Base-by-base conservation (phyloP, 306 rosid genomes). In the Cajanus cajan region DNA sequence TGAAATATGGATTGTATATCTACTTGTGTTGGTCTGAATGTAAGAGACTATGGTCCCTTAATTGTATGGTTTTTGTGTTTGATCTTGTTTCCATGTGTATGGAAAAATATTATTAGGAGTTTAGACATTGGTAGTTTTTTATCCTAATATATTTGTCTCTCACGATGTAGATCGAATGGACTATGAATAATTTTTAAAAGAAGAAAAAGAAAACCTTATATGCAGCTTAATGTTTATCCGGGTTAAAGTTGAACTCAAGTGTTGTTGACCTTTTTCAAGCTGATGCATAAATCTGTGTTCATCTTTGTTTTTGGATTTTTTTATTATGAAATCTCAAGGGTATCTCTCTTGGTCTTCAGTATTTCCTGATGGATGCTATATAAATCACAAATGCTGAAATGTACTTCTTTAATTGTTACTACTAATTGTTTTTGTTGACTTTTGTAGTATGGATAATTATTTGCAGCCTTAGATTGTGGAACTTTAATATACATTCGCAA, bases 231-330 rank as follows among this genome's bases (percentile, higher is more conserved):
- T 28, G 16, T 12, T 67, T 62, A 34, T 40, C 4, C 1, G 9
- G 64, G 15, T 54, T 45, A 11, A 75, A 58, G 66, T 57, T 76
- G 48, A 74, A 62, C 40, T 70, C 73, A 52, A 70, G 79, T 79
- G n/a, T 54, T 25, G 19, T 31, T 61, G 45, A 25, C 64, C 52
- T 16, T 66, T 61, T 37, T 12, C 19, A 51, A 22, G 2, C 3
- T 72, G 8, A 43, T 66, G 59, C 13, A 24, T 37, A 64, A 52
- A 48, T 59, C 15, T 39, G 24, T 21, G 39, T 57, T 55, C 19
- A 33, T 47, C 24, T 54, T 58, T 62, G 72, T 31, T 68, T 61
- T 37, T 10, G 18, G 71, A n/a, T 28, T 28, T 28, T 61, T 21
- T 68, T 59, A 54, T 37, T 22, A 6, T 31, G 18, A 44, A 8